These are phyloP conservation scores for Lentinula sp. DNA, from an alignment of 768 basidiomycete species.

Conservation along the genomic window DNA sequence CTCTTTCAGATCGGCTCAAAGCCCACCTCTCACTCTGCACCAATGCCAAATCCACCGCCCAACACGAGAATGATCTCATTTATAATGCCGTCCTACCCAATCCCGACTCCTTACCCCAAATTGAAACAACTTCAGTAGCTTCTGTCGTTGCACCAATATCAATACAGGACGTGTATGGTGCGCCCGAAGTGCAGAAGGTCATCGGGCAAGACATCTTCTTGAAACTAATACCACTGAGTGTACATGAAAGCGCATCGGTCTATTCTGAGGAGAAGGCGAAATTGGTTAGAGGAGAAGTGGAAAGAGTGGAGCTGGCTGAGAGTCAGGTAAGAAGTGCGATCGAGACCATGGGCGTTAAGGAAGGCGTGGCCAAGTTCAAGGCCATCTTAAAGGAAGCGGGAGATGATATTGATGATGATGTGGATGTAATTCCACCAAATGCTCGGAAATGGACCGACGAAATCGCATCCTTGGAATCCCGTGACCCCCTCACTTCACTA, in stretches of 20 bases:
- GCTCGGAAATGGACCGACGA: slow-evolving; percentile 73
- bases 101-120: slow-evolving; percentile 66
- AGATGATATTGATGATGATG: slow-evolving; percentile 50
- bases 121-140: slow-evolving; percentile 72
- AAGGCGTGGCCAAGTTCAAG: slow-evolving; percentile 60
- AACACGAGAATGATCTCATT: slow-evolving; percentile 93
- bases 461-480: slow-evolving; percentile 60
- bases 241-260: slow-evolving; percentile 92
- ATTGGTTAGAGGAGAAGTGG: slow-evolving; percentile 81
- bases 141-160: slow-evolving; percentile 74
- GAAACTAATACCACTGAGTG: slow-evolving; percentile 83
- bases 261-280: slow-evolving; percentile 99
- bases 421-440: slow-evolving; percentile 44
- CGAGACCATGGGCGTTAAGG: slow-evolving; percentile 77
- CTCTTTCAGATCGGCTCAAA: slow-evolving; percentile 80
- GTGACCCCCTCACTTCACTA: slow-evolving; percentile 60
- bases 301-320: slow-evolving; percentile 80
- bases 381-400: slow-evolving; percentile 65
- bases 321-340: slow-evolving; percentile 73
- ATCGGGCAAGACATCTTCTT: slow-evolving; percentile 91
- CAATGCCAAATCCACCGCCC: slow-evolving; percentile 70
- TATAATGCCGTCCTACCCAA: slow-evolving; percentile 89
- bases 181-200: slow-evolving; percentile 88
- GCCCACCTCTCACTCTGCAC: slow-evolving; percentile 71
- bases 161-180: slow-evolving; percentile 91